phyloP scores from a whole-genome alignment of 208 protist species.

The Leishmania braziliensis region DNA sequence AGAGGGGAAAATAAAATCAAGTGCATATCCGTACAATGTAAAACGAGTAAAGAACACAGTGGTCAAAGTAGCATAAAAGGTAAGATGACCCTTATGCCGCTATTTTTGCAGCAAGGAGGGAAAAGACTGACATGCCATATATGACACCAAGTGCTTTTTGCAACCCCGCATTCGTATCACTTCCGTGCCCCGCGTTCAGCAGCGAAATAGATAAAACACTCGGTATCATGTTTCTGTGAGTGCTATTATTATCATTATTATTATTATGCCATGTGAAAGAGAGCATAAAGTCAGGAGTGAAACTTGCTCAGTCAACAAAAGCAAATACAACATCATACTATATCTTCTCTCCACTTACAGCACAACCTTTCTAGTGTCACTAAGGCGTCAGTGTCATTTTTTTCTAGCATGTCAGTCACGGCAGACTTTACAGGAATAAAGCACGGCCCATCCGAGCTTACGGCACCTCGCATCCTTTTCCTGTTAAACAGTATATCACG shows the following conservation, averaged over 20 bases:
- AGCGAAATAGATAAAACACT: background rate
- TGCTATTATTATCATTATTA: background rate
- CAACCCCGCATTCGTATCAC: background rate
- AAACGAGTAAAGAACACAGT: background rate
- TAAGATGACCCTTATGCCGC: background rate
- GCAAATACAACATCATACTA: background rate
- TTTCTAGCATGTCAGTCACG: slow-evolving; percentile 28
- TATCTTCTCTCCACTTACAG: slow-evolving; percentile 20
- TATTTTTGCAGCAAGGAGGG: background rate
- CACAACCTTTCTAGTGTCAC: slow-evolving; percentile 28
- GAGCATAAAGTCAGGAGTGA: background rate
- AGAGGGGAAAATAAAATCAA: background rate
- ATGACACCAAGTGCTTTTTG: background rate
- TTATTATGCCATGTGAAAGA: background rate
- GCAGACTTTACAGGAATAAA: slow-evolving; percentile 34
- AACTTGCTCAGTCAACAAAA: background rate
- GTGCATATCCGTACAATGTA: background rate
- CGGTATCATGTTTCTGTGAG: background rate
- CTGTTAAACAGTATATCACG: slow-evolving; percentile 52
- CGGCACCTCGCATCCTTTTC: slow-evolving; percentile 37
- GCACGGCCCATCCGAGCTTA: slow-evolving; percentile 31
- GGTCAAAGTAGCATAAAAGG: background rate
- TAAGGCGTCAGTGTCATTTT: slow-evolving; percentile 1
- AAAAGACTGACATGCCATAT: background rate
- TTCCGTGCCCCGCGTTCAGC: background rate